A percentile compares a stretch with the other conserved stretches of the same genome.
phyloP scores from a whole-genome alignment of 2,329 filamentous ascomycete species.

The Aureobasidium subglaciale region DNA sequence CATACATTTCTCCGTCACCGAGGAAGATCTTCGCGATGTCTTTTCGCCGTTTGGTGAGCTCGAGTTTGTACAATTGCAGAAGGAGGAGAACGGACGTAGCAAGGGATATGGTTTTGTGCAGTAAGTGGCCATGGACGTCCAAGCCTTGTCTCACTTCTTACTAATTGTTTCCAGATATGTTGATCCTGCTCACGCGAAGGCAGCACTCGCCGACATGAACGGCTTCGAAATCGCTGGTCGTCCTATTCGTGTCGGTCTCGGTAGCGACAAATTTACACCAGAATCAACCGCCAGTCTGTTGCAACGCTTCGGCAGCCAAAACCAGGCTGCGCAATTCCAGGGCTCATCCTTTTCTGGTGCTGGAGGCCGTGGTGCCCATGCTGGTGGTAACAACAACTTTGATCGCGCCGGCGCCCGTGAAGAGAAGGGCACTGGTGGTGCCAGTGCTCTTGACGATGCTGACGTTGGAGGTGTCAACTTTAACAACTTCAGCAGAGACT shows the following conservation, averaged over 20 bases:
- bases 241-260: slow-evolving; percentile 95
- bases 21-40: slow-evolving; percentile 88
- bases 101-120: slow-evolving; percentile 98
- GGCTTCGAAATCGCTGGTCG: slow-evolving; percentile 96
- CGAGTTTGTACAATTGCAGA: slow-evolving; percentile 95
- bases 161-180: slow-evolving; percentile 25
- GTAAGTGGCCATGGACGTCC: slow-evolving; percentile 51
- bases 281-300: slow-evolving; percentile 90
- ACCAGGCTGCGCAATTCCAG: slow-evolving; percentile 59
- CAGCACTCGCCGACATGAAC: slow-evolving; percentile 98
- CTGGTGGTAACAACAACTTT: slow-evolving; percentile 67
- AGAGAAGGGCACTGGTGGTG: slow-evolving; percentile 79
- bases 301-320: slow-evolving; percentile 82
- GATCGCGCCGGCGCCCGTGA: slow-evolving; percentile 83
- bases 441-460: slow-evolving; percentile 92
- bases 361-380: slow-evolving; percentile 77
- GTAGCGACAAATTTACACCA: slow-evolving; percentile 99
- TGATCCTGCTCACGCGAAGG: slow-evolving; percentile 82
- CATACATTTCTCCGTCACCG: slow-evolving; percentile 98
- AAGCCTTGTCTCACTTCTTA: neutral
- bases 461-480: slow-evolving; percentile 98
- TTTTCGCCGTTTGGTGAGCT: slow-evolving; percentile 97
- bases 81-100: slow-evolving; percentile 84
- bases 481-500: slow-evolving; percentile 98
- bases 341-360: slow-evolving; percentile 87